Evolutionary conservation across 2,329 filamentous ascomycete species (phyloP), one percentile per base, ranked within the genome.

Genomic region (Dothiorella sarmentorum): DNA sequence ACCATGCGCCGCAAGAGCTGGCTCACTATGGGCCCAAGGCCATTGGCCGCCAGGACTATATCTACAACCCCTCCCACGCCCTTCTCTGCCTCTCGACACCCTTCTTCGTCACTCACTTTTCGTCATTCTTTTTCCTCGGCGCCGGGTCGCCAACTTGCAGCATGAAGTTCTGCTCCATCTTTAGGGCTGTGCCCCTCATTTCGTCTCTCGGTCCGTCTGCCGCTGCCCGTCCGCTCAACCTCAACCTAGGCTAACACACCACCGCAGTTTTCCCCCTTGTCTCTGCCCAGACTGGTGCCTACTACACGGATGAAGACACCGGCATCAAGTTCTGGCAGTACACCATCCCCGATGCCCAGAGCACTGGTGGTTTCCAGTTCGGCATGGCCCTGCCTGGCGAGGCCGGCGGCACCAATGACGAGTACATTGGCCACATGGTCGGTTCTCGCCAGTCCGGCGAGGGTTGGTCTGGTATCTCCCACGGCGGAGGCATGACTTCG

Each of bases 361-460:
- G 71, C 17, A 51, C 61, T 20, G 71, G 71, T 60, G 70, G 71
- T 18, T 68, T 69, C 11, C 63, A 74, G 49, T 73, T 66, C 64
- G 71, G 71, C 58, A 70, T 66, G 59, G 71, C 68, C 24, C 57
- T 74, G 13, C 71, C 71, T 11, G 40, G 33, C 37, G 31, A 59
- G 45, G 43, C 44, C 15, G 26, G 38, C 27, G 40, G 29, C 3
- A 53, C 20, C n/a, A 53, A 45, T 15, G 47, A 44, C 57, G 71
- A 73, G 45, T 74, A 74, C 61, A 72, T 74, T 63, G 71, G 71
- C 47, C 71, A 71, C 60, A 64, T 74, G 68, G 65, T 67, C 64
- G 71, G 71, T 47, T 66, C 71, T 4, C 62, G 67, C 37, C 62
- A 63, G 33, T 42, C 63, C 7, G 63, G 64, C 22, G 67, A 71